A percentile compares a stretch with the other conserved stretches of the same genome.
Conservation (phyloP, 495 filamentous ascomycete species). For the Bryoglossum gracile region DNA sequence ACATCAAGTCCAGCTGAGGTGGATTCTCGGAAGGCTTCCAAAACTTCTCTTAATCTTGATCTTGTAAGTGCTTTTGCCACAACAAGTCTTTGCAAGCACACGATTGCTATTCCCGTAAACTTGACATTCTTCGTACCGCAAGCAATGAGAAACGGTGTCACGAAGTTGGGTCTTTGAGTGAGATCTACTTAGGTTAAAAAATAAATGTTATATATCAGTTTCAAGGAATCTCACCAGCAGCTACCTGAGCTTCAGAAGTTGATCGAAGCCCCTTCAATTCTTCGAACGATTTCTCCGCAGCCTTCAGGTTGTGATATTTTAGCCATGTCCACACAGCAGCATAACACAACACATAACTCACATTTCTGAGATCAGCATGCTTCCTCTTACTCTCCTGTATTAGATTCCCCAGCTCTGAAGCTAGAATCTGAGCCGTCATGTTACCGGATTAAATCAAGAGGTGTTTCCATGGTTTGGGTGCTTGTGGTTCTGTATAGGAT, state of each 20-base stretch:
- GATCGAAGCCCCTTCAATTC: conserved; percentile 76
- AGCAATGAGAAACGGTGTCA: conserved; percentile 87
- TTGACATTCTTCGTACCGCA: conserved; percentile 84
- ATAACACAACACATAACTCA: conserved; percentile 31
- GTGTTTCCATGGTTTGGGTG: conserved; percentile 19
- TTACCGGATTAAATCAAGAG: conserved; percentile 32
- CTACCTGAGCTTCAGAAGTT: conserved; percentile 74
- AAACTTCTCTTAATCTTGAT: conserved; percentile 66
- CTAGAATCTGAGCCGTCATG: conserved; percentile 92
- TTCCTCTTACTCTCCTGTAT: conserved; percentile 95
- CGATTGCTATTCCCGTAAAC: conserved; percentile 75
- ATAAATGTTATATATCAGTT: not conserved
- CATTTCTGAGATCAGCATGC: conserved; percentile 79
- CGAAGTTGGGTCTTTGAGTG: conserved; percentile 68
- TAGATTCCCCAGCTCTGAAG: conserved; percentile 81
- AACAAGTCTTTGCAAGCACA: conserved; percentile 83
- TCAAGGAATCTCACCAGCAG: conserved; percentile 56
- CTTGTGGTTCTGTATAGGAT: not conserved
- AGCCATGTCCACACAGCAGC: not conserved
- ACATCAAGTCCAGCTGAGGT: conserved; percentile 72
- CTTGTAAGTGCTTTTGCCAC: conserved; percentile 69
- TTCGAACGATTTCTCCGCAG: conserved; percentile 86
- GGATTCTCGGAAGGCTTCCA: conserved; percentile 80
- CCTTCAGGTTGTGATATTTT: conserved; percentile 54
- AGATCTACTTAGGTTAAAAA: conserved; percentile 53